These are phyloP conservation scores for Areca catechu DNA, from an alignment of 176 grass and related monocot genomes.

Conservation along the genomic window DNA sequence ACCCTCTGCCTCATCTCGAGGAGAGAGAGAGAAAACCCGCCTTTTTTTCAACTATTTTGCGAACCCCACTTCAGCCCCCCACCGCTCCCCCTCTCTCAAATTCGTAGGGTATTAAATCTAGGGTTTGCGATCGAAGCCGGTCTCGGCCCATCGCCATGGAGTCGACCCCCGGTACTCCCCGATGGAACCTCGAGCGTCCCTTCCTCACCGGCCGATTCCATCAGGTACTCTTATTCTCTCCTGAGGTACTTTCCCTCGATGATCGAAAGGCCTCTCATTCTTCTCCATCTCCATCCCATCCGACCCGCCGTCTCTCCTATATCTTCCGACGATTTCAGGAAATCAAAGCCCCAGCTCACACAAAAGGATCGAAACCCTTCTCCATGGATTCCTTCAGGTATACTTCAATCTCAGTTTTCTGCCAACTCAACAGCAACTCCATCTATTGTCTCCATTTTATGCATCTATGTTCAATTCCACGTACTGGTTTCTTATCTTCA, in stretches of 20 bases:
- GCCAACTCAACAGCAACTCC: no score
- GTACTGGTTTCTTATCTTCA: no score
- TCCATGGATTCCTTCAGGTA: slow-evolving; percentile 61
- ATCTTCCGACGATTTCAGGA: slow-evolving; percentile 38
- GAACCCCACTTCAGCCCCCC: no score
- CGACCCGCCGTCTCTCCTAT: not conserved
- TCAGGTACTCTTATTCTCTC: slow-evolving; percentile 36
- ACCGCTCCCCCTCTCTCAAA: not conserved
- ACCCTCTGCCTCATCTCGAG: not conserved
- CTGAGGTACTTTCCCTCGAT: not conserved
- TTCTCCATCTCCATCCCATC: not conserved
- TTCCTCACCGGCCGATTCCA: slow-evolving; percentile 89
- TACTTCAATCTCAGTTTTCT: not conserved
- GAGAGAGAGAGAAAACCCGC: not conserved
- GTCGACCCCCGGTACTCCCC: slow-evolving; percentile 51
- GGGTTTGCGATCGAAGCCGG: not conserved
- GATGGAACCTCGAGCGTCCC: slow-evolving; percentile 83
- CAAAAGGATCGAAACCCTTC: slow-evolving; percentile 41
- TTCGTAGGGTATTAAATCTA: not conserved
- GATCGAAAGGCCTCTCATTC: slow-evolving; percentile 1
- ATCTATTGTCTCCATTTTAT: no score
- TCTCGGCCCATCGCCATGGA: slow-evolving; percentile 26
- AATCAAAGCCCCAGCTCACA: slow-evolving; percentile 39
- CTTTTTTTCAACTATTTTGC: not conserved
- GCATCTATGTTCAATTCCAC: no score